These are phyloP conservation scores for Hsuehochloa calcarea DNA, from an alignment of 176 grass and related monocot genomes.

Conservation along the genomic window DNA sequence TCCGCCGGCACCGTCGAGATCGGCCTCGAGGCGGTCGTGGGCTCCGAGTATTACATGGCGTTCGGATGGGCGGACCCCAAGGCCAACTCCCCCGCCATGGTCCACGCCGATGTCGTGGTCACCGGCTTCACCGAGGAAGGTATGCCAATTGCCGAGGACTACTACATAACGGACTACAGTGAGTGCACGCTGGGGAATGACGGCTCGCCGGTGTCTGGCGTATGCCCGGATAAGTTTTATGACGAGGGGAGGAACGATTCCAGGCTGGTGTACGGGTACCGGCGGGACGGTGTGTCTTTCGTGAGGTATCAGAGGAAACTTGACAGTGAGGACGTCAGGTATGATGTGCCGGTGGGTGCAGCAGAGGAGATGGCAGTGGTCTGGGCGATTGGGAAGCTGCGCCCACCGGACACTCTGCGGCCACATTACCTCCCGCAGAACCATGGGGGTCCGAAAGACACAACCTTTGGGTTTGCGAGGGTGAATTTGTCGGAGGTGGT, in stretches of 20 bases:
- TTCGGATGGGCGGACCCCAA: slow-evolving; percentile 87
- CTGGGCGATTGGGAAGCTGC: slow-evolving; percentile 80
- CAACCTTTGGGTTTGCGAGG: slow-evolving; percentile 52
- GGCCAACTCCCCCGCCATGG: slow-evolving; percentile 66
- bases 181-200: slow-evolving; percentile 75
- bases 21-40: slow-evolving; percentile 70
- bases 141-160: slow-evolving; percentile 85
- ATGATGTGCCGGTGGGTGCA: slow-evolving; percentile 63
- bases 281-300: slow-evolving; percentile 81
- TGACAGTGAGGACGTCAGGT: slow-evolving; percentile 59
- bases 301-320: slow-evolving; percentile 69
- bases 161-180: slow-evolving; percentile 78
- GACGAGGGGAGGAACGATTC: slow-evolving; percentile 63
- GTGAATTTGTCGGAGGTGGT: slow-evolving; percentile 63
- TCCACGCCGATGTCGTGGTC: slow-evolving; percentile 64
- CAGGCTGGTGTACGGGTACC: slow-evolving; percentile 71
- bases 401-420: slow-evolving; percentile 70
- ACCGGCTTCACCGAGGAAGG: slow-evolving; percentile 87
- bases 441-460: slow-evolving; percentile 55
- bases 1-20: slow-evolving; percentile 65
- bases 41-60: slow-evolving; percentile 96
- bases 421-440: slow-evolving; percentile 87
- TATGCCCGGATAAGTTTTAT: slow-evolving; percentile 83
- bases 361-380: slow-evolving; percentile 67
- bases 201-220: slow-evolving; percentile 52